These are phyloP conservation scores for Adiantum capillusveneris DNA, from an alignment of 75 land plant genomes.

Conservation along the genomic window DNA sequence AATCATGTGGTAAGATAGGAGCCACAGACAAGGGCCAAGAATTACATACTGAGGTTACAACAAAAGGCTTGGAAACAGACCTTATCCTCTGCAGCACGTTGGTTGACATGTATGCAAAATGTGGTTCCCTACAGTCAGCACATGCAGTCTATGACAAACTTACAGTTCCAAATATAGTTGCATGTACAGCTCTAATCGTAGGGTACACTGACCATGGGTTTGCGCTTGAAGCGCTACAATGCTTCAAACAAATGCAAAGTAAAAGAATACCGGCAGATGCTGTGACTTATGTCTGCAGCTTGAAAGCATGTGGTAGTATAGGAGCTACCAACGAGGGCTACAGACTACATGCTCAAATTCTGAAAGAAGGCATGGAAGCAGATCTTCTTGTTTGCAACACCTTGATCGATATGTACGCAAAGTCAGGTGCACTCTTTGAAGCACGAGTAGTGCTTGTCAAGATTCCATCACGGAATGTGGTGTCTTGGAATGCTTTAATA, in stretches of 20 bases:
- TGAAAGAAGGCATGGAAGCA: not conserved
- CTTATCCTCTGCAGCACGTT: not conserved
- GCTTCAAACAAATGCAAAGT: not conserved
- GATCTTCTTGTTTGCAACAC: conserved; percentile 24
- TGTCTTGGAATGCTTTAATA: conserved; percentile 3
- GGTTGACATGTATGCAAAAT: conserved; percentile 15
- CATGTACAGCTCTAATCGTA: not conserved
- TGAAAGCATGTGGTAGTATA: conserved; percentile 1
- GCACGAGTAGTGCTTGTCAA: conserved; percentile 26
- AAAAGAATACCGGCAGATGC: not conserved
- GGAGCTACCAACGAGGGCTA: not conserved
- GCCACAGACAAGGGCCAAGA: not conserved
- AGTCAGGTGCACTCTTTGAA: conserved; percentile 12
- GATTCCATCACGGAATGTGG: conserved; percentile 16
- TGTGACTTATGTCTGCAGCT: not conserved
- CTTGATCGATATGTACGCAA: conserved; percentile 31
- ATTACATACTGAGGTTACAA: not conserved
- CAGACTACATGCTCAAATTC: not conserved
- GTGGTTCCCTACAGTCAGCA: conserved; percentile 21
- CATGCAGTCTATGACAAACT: conserved; percentile 6
- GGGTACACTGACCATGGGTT: conserved; percentile 9
- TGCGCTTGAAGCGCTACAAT: not conserved
- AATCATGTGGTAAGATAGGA: not conserved
- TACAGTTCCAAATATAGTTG: not conserved
- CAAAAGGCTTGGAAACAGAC: not conserved